Evolutionary conservation across 352 stramenopile species (phyloP).

Genomic region (Phytopythium ostracodes): DNA sequence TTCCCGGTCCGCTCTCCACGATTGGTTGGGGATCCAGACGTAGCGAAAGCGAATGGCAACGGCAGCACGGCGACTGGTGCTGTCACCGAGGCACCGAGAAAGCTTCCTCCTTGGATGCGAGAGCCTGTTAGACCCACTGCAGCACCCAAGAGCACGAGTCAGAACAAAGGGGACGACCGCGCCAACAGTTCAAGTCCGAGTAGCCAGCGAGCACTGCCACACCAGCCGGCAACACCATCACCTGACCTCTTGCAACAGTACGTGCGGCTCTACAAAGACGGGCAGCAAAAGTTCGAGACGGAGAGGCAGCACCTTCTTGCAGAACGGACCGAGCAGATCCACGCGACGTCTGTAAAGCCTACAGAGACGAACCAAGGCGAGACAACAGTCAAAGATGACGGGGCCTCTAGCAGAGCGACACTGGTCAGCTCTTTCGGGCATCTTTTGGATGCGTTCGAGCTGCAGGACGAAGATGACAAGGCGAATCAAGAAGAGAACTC

Average conservation of each 20-base stretch:
- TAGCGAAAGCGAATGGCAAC: neutral
- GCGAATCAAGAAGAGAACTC: neutral
- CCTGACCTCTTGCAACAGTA: neutral
- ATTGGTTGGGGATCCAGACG: neutral
- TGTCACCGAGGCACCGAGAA: neutral
- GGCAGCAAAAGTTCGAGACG: slow-evolving; percentile 9
- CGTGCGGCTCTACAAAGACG: neutral
- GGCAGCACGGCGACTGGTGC: neutral
- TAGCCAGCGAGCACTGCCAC: too few species aligned
- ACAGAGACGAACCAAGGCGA: neutral
- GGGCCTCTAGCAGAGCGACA: neutral
- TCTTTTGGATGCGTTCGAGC: neutral
- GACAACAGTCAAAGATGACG: neutral
- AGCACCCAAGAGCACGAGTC: neutral
- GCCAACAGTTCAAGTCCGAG: too few species aligned
- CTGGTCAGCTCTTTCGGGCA: neutral
- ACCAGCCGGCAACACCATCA: too few species aligned
- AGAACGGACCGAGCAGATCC: neutral
- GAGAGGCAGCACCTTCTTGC: slow-evolving; percentile 13
- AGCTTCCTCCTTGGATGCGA: slow-evolving; percentile 1
- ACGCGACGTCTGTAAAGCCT: neutral
- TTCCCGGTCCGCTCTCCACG: neutral
- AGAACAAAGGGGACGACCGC: too few species aligned
- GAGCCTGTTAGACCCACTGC: neutral
- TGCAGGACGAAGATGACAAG: neutral